A percentile compares a stretch with the other conserved stretches of the same genome.
Conservation (phyloP, 805 yeast genomes). For the Saccharomycopsis capsularis region DNA sequence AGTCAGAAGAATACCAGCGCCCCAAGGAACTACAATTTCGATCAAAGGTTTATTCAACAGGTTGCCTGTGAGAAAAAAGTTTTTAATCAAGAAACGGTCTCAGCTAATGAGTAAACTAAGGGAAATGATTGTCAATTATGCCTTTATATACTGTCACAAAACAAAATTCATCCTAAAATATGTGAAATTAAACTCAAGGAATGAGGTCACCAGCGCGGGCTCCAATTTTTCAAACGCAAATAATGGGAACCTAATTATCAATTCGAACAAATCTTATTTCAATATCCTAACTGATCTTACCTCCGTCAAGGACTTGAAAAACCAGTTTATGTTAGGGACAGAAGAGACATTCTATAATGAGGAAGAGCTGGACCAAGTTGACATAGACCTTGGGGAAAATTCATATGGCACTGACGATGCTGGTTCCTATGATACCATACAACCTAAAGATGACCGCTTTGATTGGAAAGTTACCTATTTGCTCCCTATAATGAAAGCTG, state of each 20-base stretch:
- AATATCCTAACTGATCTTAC: constrained; percentile 21
- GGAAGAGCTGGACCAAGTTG: neutral
- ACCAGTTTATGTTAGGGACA: constrained; percentile 22
- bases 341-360: neutral
- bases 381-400: no score
- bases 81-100: constrained; percentile 26
- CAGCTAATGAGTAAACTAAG: constrained; percentile 26
- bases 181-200: constrained; percentile 14
- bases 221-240: constrained; percentile 17
- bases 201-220: neutral
- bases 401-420: neutral
- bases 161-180: constrained; percentile 22
- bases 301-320: constrained; percentile 21
- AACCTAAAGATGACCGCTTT: no score
- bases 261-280: constrained; percentile 10
- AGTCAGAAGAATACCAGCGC: constrained; percentile 25
- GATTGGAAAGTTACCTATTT: constrained; percentile 23
- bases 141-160: constrained; percentile 28
- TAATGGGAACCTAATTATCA: constrained; percentile 16
- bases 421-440: no score
- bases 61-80: constrained; percentile 31
- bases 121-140: constrained; percentile 28
- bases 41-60: constrained; percentile 29
- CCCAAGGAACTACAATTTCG: constrained; percentile 33
- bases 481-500: constrained; percentile 32